Evolutionary conservation across 1,139 yeast species (phyloP).

Genomic region (Blastobotrys arbuscula): DNA sequence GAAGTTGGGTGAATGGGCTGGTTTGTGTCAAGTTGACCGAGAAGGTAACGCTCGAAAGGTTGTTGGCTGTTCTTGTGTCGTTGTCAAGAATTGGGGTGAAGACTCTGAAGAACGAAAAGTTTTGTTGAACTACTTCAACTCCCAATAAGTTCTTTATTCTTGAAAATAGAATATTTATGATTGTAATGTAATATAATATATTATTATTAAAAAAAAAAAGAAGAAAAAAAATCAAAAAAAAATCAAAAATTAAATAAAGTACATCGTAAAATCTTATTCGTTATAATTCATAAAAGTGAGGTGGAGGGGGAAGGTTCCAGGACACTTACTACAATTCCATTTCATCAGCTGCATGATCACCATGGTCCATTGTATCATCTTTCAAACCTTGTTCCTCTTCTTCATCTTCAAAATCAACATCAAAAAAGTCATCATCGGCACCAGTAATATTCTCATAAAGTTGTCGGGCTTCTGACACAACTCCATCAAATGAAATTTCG

Average conservation of each 20-base stretch:
- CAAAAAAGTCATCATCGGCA: constrained; percentile 90
- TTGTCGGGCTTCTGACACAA: constrained; percentile 71
- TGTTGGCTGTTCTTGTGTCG: constrained; percentile 99
- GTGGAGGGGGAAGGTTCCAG: too few species aligned
- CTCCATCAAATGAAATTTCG: constrained; percentile 87
- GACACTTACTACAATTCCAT: constrained; percentile 49
- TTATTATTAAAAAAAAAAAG: not conserved
- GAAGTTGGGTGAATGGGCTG: constrained; percentile 99
- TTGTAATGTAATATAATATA: not conserved
- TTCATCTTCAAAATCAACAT: constrained; percentile 93
- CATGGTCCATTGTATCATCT: constrained; percentile 14
- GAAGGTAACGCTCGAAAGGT: constrained; percentile 99
- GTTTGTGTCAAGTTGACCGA: constrained; percentile 99
- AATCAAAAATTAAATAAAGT: not conserved
- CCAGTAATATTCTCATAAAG: constrained; percentile 79
- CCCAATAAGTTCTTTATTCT: constrained; percentile 47
- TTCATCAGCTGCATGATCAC: constrained; percentile 56
- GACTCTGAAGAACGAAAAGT: constrained; percentile 97
- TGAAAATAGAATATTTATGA: not conserved
- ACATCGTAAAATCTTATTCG: not conserved
- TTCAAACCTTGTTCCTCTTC: constrained; percentile 43
- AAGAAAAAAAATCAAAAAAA: not conserved
- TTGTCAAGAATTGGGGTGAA: constrained; percentile 99
- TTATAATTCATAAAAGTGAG: not conserved
- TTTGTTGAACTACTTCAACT: constrained; percentile 94